A percentile compares a stretch with the other conserved stretches of the same genome.
Conservation (phyloP, 164 flowering plant species). For the Aristolochia californica region DNA sequence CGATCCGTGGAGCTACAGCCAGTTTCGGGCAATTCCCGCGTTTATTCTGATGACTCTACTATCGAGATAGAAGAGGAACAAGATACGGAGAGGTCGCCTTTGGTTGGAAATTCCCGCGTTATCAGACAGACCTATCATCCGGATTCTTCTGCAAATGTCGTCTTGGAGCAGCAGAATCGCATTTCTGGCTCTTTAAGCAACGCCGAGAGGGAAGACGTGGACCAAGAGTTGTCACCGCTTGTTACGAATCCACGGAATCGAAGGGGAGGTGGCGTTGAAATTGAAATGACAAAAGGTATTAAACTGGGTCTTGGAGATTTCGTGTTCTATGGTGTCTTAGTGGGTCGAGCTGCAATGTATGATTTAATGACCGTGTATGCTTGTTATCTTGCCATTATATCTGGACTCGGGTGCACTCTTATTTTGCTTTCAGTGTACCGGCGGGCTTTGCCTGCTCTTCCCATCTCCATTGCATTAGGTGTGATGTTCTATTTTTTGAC, state of each 20-base stretch:
- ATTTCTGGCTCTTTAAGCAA: slow-evolving; percentile 11
- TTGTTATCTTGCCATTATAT: slow-evolving; percentile 89
- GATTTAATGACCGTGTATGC: slow-evolving; percentile 97
- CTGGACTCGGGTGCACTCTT: slow-evolving; percentile 88
- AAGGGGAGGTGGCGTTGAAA: background rate
- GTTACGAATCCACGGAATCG: slow-evolving; percentile 20
- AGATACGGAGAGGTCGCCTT: slow-evolving; percentile 34
- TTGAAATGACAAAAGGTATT: slow-evolving; percentile 36
- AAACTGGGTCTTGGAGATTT: slow-evolving; percentile 94
- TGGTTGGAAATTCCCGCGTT: slow-evolving; percentile 21
- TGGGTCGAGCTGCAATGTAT: slow-evolving; percentile 97
- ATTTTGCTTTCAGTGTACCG: slow-evolving; percentile 68
- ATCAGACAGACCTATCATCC: background rate
- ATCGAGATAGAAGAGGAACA: slow-evolving; percentile 18
- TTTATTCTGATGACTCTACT: slow-evolving; percentile 13
- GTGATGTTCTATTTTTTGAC: slow-evolving; percentile 84
- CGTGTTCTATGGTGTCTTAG: slow-evolving; percentile 85
- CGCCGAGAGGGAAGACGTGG: too few species aligned
- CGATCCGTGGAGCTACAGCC: slow-evolving; percentile 59
- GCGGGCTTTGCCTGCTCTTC: slow-evolving; percentile 85
- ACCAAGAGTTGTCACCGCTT: slow-evolving; percentile 29
- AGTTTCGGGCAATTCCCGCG: slow-evolving; percentile 9
- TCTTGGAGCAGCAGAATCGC: background rate
- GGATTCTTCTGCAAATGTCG: too few species aligned
- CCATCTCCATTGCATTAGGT: slow-evolving; percentile 76